Evolutionary conservation across 768 basidiomycete species (phyloP).

Genomic region (Ramaria rubella): DNA sequence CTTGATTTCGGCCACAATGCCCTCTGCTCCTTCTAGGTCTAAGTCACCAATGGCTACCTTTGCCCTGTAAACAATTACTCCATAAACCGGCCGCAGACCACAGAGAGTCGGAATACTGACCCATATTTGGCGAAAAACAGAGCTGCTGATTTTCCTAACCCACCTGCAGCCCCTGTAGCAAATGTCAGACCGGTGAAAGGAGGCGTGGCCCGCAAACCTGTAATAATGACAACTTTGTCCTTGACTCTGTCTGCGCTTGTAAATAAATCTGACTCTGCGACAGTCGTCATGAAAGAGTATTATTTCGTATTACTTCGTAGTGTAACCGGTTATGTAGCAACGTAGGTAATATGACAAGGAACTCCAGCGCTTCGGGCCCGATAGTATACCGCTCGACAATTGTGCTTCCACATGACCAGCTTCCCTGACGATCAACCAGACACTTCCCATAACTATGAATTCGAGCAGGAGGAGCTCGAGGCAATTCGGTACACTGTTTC

Average conservation of each 20-base stretch:
- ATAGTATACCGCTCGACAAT: not conserved
- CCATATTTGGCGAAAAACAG: conserved; percentile 45
- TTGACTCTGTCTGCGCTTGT: conserved; percentile 34
- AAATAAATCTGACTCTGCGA: conserved; percentile 43
- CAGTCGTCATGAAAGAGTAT: conserved; percentile 32
- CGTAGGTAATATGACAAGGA: not conserved
- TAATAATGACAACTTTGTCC: conserved; percentile 46
- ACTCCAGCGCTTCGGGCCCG: not conserved
- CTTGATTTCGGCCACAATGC: conserved; percentile 35
- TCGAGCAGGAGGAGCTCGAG: not conserved
- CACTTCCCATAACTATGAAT: not conserved
- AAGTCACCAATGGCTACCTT: conserved; percentile 48
- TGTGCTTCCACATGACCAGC: not conserved
- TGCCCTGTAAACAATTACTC: conserved; percentile 30
- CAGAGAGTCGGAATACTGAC: conserved; percentile 24
- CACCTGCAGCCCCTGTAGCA: conserved; percentile 40
- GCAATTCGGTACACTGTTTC: not conserved
- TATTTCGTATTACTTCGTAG: not conserved
- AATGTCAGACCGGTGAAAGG: not conserved
- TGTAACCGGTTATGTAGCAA: not conserved
- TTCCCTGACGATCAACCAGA: not conserved
- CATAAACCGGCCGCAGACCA: not conserved
- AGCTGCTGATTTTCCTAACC: conserved; percentile 48
- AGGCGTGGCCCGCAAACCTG: conserved; percentile 30
- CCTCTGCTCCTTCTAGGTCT: conserved; percentile 35